A percentile compares a stretch with the other conserved stretches of the same genome.
Conservation (phyloP, 805 yeast genomes). For the Nakazawaea sp. region DNA sequence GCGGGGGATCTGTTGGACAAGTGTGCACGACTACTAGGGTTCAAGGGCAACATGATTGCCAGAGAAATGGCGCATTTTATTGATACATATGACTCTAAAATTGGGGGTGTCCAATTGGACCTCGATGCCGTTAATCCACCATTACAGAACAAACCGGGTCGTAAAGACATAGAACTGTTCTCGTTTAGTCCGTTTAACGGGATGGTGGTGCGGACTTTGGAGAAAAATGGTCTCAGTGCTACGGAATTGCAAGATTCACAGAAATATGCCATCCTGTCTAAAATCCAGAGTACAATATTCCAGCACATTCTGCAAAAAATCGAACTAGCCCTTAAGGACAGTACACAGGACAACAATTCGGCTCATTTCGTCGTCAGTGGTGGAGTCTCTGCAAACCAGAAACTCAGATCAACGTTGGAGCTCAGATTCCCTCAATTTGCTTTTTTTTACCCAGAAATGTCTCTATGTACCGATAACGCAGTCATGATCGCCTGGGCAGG, state of each 20-base stretch:
- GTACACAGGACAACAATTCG: slow-evolving; percentile 18
- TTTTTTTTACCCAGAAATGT: slow-evolving; percentile 61
- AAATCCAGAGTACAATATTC: slow-evolving; percentile 61
- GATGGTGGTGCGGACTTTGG: slow-evolving; percentile 20
- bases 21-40: slow-evolving; percentile 80
- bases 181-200: slow-evolving; percentile 69
- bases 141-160: slow-evolving; percentile 38
- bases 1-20: slow-evolving; percentile 92
- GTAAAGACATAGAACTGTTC: slow-evolving; percentile 43
- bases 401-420: slow-evolving; percentile 43
- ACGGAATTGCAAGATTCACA: slow-evolving; percentile 16
- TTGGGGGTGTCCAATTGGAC: slow-evolving; percentile 13
- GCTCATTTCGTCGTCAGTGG: slow-evolving; percentile 77
- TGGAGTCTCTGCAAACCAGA: slow-evolving; percentile 81
- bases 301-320: slow-evolving; percentile 66
- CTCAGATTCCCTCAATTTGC: slow-evolving; percentile 10
- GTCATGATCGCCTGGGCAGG: slow-evolving; percentile 99
- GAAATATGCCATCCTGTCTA: slow-evolving; percentile 44
- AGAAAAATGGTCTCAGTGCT: slow-evolving; percentile 16
- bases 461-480: slow-evolving; percentile 89
- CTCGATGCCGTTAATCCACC: slow-evolving; percentile 37
- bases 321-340: slow-evolving; percentile 38
- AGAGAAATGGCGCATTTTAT: slow-evolving; percentile 62
- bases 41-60: slow-evolving; percentile 81
- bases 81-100: slow-evolving; percentile 22